Conservation (phyloP, 345 rosid genomes). For the Populus davidiana region DNA sequence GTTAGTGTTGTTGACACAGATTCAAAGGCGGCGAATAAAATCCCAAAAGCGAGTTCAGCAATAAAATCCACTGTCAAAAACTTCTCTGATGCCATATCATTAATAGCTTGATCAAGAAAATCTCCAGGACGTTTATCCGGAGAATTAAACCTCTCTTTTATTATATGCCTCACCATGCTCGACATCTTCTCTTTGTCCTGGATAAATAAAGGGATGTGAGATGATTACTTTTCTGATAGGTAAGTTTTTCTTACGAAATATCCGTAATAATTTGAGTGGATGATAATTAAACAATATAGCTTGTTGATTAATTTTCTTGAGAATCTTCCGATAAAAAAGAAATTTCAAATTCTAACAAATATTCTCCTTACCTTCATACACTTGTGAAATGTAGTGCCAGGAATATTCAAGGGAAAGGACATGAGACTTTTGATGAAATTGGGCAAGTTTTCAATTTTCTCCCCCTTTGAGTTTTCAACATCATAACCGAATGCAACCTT, state of each 20-base stretch:
- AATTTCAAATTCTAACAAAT: background rate
- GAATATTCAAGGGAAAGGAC: constrained; percentile 38
- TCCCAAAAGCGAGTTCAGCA: constrained; percentile 22
- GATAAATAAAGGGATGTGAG: background rate
- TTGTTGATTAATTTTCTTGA: background rate
- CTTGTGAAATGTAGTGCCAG: constrained; percentile 34
- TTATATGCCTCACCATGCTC: constrained; percentile 1
- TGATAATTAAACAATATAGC: background rate
- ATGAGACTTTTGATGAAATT: constrained; percentile 9
- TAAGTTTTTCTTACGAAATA: too few species aligned
- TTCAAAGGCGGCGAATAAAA: constrained; percentile 21
- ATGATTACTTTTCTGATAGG: background rate
- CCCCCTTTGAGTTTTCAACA: background rate
- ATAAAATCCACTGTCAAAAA: constrained; percentile 30
- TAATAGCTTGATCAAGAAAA: constrained; percentile 22
- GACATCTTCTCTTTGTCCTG: constrained; percentile 19
- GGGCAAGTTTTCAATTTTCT: constrained; percentile 15
- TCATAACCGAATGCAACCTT: constrained; percentile 25
- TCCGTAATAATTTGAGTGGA: background rate
- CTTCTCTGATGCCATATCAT: constrained; percentile 23
- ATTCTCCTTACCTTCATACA: constrained; percentile 28
- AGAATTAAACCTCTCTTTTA: constrained; percentile 17
- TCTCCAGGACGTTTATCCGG: constrained; percentile 15
- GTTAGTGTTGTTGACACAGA: constrained; percentile 10
- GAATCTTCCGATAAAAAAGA: background rate